Conservation (phyloP, 805 yeast species). For the Priceomyces haplophilus region DNA sequence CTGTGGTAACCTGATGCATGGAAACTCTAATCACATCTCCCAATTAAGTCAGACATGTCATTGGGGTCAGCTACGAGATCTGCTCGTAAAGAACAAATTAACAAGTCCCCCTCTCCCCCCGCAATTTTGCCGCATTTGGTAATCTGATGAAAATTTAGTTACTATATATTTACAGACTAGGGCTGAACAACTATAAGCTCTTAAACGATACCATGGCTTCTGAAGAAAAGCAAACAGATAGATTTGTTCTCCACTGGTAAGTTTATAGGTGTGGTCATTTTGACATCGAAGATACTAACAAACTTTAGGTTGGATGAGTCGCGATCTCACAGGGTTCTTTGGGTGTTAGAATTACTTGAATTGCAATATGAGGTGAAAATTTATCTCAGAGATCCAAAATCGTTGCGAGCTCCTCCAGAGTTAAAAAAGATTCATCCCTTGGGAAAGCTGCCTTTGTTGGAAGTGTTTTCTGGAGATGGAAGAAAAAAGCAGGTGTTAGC, state of each 20-base stretch:
- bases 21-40: too few relatives aligned
- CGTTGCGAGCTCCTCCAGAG: conserved; percentile 32
- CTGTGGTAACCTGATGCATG: too few relatives aligned
- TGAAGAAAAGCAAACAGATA: conserved; percentile 4
- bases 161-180: too few relatives aligned
- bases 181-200: too few relatives aligned
- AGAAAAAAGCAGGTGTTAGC: conserved; percentile 30
- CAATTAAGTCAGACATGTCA: too few relatives aligned
- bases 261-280: conserved; percentile 7
- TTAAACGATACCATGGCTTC: too few relatives aligned
- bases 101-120: too few relatives aligned
- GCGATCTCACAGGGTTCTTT: conserved; percentile 36
- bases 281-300: neutral
- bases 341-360: conserved; percentile 36
- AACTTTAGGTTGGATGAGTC: conserved; percentile 28
- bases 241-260: conserved; percentile 27
- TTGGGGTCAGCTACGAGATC: too few relatives aligned
- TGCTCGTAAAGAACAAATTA: too few relatives aligned
- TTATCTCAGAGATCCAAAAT: conserved; percentile 21
- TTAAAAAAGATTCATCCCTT: conserved; percentile 31
- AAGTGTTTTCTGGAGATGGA: conserved; percentile 21
- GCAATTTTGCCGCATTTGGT: too few relatives aligned
- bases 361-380: conserved; percentile 32
- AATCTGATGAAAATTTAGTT: too few relatives aligned
- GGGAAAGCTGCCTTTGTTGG: conserved; percentile 36